Base-by-base conservation (phyloP, 352 stramenopile genomes). In the Globisporangium barbulae region DNA sequence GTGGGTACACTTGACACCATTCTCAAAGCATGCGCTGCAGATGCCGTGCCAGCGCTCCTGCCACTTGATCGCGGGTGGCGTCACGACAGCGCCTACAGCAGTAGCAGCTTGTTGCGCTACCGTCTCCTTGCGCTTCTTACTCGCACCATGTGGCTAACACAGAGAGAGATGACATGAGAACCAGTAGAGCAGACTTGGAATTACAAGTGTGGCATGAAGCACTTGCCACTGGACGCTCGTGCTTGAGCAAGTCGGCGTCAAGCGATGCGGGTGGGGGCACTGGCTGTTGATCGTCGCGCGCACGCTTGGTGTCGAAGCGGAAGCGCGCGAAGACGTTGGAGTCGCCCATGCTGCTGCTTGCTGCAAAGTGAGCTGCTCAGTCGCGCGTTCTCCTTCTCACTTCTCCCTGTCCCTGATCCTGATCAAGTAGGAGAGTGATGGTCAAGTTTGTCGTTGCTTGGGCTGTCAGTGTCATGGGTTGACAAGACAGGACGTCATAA, bases 11-110 rank as follows among this genome's bases (percentile, higher is more conserved):
- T 75, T 63, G 10, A 65, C 58, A 12, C 37, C 68, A 8, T 52
- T 57, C 5, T 81, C 70, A 59, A 95, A 95, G 70, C 86, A 95
- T 44, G 78, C 65, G 41, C 72, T 44, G 57, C 86, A 95, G 64
- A 95, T 91, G 39, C 62, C 72, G 35, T 91, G 86, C 80, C 84
- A 95, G 17, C 86, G 79, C 73, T 95, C 86, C 62, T 93, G 86
- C 86, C 86, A 95, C 62, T 90, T 90, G 52, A 49, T 68, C 28
- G 37, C 21, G 5, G 35, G 39, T 0, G 19, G 19, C 60, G 37
- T 2, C 30, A 41, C 41, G 9, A 52, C n/a, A 12, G 6, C 13
- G 15, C 39, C 21, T 21, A 22, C 54, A 42, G 30, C 15, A 9
- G 2, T 17, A n/a, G 42, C 12, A 59, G 44, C 49, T 61, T 53